Conservation (phyloP, 164 flowering plant genomes). For the Sedum album region DNA sequence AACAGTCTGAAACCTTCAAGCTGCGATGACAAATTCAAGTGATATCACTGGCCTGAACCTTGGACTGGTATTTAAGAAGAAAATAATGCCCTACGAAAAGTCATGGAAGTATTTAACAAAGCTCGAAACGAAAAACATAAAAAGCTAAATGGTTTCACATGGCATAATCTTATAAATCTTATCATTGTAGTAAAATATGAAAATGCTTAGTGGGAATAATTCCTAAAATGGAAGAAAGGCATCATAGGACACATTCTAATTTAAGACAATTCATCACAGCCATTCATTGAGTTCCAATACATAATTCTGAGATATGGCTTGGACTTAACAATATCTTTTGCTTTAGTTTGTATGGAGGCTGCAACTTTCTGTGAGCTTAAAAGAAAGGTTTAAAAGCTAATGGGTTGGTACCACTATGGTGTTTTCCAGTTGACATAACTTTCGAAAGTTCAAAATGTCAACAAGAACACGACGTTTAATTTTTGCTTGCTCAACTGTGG, state of each 20-base stretch:
- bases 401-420: neutral
- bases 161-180: neutral
- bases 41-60: constrained; percentile 1
- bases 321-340: neutral
- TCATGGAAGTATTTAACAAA: constrained; percentile 2
- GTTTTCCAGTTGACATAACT: neutral
- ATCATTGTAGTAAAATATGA: neutral
- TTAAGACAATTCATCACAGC: neutral
- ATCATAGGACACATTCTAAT: neutral
- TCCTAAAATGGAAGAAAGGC: neutral
- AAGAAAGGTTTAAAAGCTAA: neutral
- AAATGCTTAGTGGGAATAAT: neutral
- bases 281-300: neutral
- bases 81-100: neutral
- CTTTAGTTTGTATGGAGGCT: neutral
- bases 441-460: neutral
- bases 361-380: neutral
- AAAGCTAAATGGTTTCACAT: neutral
- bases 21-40: neutral
- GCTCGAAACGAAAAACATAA: neutral
- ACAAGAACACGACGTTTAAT: neutral
- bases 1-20: neutral
- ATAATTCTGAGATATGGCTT: neutral
- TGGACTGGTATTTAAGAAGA: neutral
- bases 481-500: neutral